Conservation (phyloP, 768 basidiomycete genomes). For the Mycena alexandri region DNA sequence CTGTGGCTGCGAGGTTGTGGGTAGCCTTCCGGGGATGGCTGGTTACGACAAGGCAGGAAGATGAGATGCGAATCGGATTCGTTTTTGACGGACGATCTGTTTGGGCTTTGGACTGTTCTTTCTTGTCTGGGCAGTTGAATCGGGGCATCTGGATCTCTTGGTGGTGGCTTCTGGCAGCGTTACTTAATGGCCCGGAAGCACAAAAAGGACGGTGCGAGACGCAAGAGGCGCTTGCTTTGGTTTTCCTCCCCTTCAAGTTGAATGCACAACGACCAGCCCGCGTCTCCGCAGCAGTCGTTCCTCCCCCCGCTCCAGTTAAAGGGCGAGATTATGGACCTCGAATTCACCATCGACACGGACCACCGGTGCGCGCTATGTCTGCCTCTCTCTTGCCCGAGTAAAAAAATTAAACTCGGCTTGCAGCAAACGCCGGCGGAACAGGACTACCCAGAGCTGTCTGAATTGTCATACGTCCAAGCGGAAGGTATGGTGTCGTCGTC, state of each 20-base stretch:
- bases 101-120: no score
- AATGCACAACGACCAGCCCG: conserved; percentile 7
- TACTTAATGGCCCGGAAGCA: conserved; percentile 7
- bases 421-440: conserved; percentile 89
- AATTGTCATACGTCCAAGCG: conserved; percentile 96
- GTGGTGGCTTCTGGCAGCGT: neutral
- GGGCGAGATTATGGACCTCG: conserved; percentile 83
- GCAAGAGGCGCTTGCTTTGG: neutral
- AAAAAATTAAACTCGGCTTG: neutral
- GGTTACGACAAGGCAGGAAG: no score
- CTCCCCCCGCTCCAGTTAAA: conserved; percentile 75
- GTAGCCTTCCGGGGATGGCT: no score
- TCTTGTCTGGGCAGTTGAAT: no score
- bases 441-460: conserved; percentile 89
- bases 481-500: conserved; percentile 67
- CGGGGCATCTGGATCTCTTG: neutral
- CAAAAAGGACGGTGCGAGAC: neutral
- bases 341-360: conserved; percentile 78
- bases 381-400: neutral
- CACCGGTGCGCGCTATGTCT: conserved; percentile 60
- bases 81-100: no score
- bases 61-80: no score
- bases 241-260: neutral
- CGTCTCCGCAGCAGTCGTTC: neutral
- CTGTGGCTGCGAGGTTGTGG: no score